phyloP scores from a whole-genome alignment of 306 rosid species.

The Echinosophora koreensis region DNA sequence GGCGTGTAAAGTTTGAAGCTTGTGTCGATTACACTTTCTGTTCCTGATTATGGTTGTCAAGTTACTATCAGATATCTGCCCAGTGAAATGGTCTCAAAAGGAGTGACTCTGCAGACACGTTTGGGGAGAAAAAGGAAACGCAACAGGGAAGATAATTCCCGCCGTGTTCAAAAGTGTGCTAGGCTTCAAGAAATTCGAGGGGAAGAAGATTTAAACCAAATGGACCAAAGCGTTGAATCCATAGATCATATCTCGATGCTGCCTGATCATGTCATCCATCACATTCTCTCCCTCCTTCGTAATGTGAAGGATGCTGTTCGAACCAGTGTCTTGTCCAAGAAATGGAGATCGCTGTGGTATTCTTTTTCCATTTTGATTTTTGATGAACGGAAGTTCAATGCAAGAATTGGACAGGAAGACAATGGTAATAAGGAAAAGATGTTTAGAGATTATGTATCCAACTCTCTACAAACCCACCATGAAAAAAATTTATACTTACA shows the following conservation, averaged over 20 bases:
- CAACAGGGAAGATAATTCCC: neutral
- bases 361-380: constrained; percentile 57
- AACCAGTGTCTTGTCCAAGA: constrained; percentile 62
- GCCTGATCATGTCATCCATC: constrained; percentile 64
- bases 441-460: constrained; percentile 42
- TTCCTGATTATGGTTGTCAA: neutral
- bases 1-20: constrained; percentile 16
- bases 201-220: constrained; percentile 6
- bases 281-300: constrained; percentile 55
- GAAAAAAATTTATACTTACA: constrained; percentile 7
- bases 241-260: constrained; percentile 49
- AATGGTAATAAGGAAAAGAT: neutral
- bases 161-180: constrained; percentile 11
- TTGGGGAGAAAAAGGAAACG: constrained; percentile 31
- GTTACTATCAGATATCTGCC: constrained; percentile 25
- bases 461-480: constrained; percentile 24
- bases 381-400: constrained; percentile 48
- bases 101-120: neutral
- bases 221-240: constrained; percentile 32
- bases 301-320: constrained; percentile 54
- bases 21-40: neutral
- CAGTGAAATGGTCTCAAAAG: constrained; percentile 33
- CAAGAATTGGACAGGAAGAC: constrained; percentile 30
- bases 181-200: constrained; percentile 16
- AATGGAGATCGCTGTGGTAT: constrained; percentile 64